Percentiles rank a stretch among this genome's conserved stretches.
Evolutionary conservation across 2,329 filamentous ascomycete species (phyloP).

Genomic region (Neodidymelliopsis sp.): DNA sequence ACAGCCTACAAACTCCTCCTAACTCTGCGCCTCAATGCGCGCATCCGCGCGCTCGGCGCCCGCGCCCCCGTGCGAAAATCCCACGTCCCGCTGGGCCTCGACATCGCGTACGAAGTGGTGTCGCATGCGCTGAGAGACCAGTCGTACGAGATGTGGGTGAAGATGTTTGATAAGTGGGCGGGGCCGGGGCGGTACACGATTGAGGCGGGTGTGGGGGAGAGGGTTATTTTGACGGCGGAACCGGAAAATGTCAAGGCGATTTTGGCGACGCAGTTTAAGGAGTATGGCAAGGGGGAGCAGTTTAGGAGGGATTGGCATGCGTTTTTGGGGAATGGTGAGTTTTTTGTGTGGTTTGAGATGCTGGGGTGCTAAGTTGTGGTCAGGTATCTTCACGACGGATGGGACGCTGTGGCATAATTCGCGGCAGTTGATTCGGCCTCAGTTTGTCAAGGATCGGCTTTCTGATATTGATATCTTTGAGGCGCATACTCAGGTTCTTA

Average conservation of each 20-base stretch:
- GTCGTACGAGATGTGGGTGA: slow-evolving; percentile 69
- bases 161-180: slow-evolving; percentile 55
- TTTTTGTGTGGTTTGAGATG: not conserved
- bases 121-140: slow-evolving; percentile 60
- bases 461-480: slow-evolving; percentile 85
- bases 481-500: slow-evolving; percentile 75
- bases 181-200: slow-evolving; percentile 61
- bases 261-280: slow-evolving; percentile 83
- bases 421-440: slow-evolving; percentile 82
- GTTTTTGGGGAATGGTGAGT: slow-evolving; percentile 77
- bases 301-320: slow-evolving; percentile 80
- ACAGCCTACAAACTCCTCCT: slow-evolving; percentile 26
- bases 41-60: slow-evolving; percentile 53
- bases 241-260: slow-evolving; percentile 92
- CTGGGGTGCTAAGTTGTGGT: not conserved
- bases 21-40: slow-evolving; percentile 42
- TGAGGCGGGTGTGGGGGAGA: slow-evolving; percentile 65
- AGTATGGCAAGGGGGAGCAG: slow-evolving; percentile 80
- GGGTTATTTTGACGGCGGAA: slow-evolving; percentile 79
- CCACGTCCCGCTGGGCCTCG: slow-evolving; percentile 62
- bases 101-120: slow-evolving; percentile 68
- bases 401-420: slow-evolving; percentile 79
- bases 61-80: slow-evolving; percentile 53
- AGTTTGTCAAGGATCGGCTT: slow-evolving; percentile 85
- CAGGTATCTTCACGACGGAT: slow-evolving; percentile 74